phyloP scores from a whole-genome alignment of 176 grass and related monocot genomes.

The Puccinellia tenuiflora region DNA sequence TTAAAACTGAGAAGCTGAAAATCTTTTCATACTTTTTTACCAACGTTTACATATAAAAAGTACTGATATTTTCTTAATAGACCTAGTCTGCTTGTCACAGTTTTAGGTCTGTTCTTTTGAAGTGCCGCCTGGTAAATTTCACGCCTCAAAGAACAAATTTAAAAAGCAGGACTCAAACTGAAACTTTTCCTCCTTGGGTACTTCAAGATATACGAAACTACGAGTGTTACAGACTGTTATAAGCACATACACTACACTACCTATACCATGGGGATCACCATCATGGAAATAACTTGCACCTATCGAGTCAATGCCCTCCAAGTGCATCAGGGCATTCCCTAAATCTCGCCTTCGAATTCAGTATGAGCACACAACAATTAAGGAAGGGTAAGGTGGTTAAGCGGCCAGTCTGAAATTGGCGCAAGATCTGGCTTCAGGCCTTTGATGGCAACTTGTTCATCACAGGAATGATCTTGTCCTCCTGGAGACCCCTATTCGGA shows the following conservation, averaged over 20 bases:
- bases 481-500: constrained; percentile 36
- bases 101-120: background rate
- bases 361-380: too few relatives aligned
- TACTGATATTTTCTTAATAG: background rate
- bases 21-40: background rate
- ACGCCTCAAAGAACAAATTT: too few relatives aligned
- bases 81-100: background rate
- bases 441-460: constrained; percentile 69
- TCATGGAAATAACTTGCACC: background rate
- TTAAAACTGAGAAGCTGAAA: background rate
- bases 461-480: constrained; percentile 67
- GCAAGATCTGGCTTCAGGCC: constrained; percentile 24
- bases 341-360: background rate
- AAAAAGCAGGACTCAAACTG: background rate
- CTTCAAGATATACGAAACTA: background rate
- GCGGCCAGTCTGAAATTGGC: background rate
- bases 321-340: background rate
- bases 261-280: background rate
- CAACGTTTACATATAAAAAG: background rate
- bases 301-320: background rate
- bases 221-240: background rate
- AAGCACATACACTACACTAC: background rate
- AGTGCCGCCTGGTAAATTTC: background rate
- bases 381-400: background rate
- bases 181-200: background rate